These are phyloP conservation scores for Suillus discolor DNA, from an alignment of 768 basidiomycete species.

Conservation along the genomic window DNA sequence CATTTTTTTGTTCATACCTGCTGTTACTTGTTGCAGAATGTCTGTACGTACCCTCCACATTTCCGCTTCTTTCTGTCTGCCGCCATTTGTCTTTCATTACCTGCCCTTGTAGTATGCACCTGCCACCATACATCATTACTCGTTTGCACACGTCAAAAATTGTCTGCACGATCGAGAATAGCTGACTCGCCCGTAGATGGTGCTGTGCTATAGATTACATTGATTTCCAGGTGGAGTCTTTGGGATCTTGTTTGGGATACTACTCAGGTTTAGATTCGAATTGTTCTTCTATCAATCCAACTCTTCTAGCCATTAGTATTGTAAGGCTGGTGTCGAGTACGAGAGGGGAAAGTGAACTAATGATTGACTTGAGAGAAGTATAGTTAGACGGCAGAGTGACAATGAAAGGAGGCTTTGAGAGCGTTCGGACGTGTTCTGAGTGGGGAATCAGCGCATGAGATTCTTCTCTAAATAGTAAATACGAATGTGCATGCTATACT, in stretches of 20 bases:
- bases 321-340: too few relatives aligned
- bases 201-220: neutral
- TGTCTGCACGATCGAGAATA: neutral
- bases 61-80: neutral
- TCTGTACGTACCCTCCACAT: neutral
- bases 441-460: too few relatives aligned
- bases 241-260: too few relatives aligned
- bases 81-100: neutral
- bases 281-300: neutral
- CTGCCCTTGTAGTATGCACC: neutral
- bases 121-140: too few relatives aligned
- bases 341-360: too few relatives aligned
- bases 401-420: too few relatives aligned
- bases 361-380: too few relatives aligned
- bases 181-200: neutral
- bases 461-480: too few relatives aligned
- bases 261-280: neutral
- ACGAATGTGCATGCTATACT: too few relatives aligned
- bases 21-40: neutral
- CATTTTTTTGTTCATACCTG: neutral
- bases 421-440: too few relatives aligned
- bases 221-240: neutral
- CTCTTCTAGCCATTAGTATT: neutral
- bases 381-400: too few relatives aligned
- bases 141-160: neutral